A percentile compares a stretch with the other conserved stretches of the same genome.
These are phyloP conservation scores for Metschnikowia noctiluminum DNA, from an alignment of 805 yeast genomes.

Conservation along the genomic window DNA sequence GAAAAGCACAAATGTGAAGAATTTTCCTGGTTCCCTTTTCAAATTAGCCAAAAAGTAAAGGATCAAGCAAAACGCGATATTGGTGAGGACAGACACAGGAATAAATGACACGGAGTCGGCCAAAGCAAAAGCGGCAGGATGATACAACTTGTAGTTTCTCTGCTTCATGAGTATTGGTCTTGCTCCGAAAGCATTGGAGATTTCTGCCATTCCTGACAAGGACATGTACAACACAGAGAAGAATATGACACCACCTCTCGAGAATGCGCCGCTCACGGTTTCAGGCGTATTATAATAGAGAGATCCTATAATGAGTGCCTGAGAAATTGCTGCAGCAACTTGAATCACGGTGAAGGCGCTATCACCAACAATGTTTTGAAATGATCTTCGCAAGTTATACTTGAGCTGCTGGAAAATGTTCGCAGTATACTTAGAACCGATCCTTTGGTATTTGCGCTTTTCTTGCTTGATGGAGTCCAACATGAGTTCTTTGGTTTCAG, in stretches of 20 bases:
- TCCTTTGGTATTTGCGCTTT: constrained; percentile 35
- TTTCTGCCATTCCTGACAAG: constrained; percentile 48
- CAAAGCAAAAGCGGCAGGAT: constrained; percentile 28
- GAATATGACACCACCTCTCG: constrained; percentile 62
- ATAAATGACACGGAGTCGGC: constrained; percentile 21
- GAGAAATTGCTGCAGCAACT: constrained; percentile 46
- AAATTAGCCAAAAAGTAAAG: constrained; percentile 56
- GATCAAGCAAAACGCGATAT: constrained; percentile 44
- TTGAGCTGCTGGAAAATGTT: constrained; percentile 47
- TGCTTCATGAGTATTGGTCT: constrained; percentile 31
- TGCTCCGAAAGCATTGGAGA: constrained; percentile 25
- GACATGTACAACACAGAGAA: constrained; percentile 54
- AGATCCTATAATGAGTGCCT: constrained; percentile 63
- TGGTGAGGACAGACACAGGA: constrained; percentile 39
- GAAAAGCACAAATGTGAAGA: constrained; percentile 49
- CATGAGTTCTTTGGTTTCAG: constrained; percentile 25
- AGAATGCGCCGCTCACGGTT: constrained; percentile 54
- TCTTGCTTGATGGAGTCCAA: constrained; percentile 34
- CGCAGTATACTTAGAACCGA: constrained; percentile 42
- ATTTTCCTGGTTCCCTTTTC: constrained; percentile 52
- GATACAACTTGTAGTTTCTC: constrained; percentile 26
- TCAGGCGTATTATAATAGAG: constrained; percentile 52
- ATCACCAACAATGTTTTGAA: constrained; percentile 57
- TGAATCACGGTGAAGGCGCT: constrained; percentile 46
- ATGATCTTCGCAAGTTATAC: constrained; percentile 48